Evolutionary conservation across 1,139 yeast species (phyloP).

Genomic region (Kazachstania sp.): DNA sequence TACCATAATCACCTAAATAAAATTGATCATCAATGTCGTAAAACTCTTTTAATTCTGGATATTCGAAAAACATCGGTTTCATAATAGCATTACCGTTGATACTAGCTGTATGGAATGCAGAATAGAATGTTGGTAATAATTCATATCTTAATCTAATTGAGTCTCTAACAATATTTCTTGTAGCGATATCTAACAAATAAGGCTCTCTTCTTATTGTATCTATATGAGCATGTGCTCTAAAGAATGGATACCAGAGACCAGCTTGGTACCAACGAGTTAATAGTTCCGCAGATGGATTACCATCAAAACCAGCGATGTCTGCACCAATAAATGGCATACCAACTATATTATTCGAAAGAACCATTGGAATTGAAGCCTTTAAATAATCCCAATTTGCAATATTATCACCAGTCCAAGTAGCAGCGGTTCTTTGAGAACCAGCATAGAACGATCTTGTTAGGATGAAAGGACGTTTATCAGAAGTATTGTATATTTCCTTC

Average conservation of each 20-base stretch:
- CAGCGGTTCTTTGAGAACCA: slow-evolving; percentile 86
- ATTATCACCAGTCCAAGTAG: slow-evolving; percentile 98
- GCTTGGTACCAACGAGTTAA: slow-evolving; percentile 92
- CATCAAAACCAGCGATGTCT: slow-evolving; percentile 95
- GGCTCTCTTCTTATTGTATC: slow-evolving; percentile 92
- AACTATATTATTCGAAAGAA: slow-evolving; percentile 67
- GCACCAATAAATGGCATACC: slow-evolving; percentile 95
- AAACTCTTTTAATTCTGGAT: slow-evolving; percentile 41
- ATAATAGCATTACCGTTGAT: slow-evolving; percentile 59
- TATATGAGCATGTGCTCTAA: slow-evolving; percentile 93
- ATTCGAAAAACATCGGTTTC: slow-evolving; percentile 64
- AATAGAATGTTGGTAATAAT: slow-evolving; percentile 71
- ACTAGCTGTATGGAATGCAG: slow-evolving; percentile 64
- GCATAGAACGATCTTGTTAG: slow-evolving; percentile 80
- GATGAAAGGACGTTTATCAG: slow-evolving; percentile 70
- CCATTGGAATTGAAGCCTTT: slow-evolving; percentile 75
- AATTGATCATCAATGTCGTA: slow-evolving; percentile 76
- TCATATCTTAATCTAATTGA: slow-evolving; percentile 67
- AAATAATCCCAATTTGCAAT: slow-evolving; percentile 88
- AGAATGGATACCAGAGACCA: slow-evolving; percentile 93
- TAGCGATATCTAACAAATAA: slow-evolving; percentile 73
- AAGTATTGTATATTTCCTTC: slow-evolving; percentile 39
- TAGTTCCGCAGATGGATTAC: slow-evolving; percentile 74
- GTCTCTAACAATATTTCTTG: slow-evolving; percentile 56
- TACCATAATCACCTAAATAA: slow-evolving; percentile 62